phyloP scores from a whole-genome alignment of 1,284 basidiomycete genomes.

The Rhizoctonia solani region DNA sequence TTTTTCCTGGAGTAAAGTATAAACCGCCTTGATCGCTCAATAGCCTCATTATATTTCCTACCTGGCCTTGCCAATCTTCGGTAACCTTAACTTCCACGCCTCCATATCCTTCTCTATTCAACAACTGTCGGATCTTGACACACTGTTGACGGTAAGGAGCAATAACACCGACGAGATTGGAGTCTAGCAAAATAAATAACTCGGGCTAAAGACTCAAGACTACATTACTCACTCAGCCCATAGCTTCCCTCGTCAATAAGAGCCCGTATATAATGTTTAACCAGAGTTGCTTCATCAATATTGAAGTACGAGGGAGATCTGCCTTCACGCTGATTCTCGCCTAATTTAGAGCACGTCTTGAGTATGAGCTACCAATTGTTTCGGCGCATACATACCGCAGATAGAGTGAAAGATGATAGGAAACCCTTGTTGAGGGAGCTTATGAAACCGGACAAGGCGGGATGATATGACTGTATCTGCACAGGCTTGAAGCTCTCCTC shows the following conservation, averaged over 20 bases:
- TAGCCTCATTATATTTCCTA: slow-evolving; percentile 41
- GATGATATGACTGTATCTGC: slow-evolving; percentile 48
- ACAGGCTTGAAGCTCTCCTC: slow-evolving; percentile 52
- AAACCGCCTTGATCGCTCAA: not conserved
- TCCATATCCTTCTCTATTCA: slow-evolving; percentile 46
- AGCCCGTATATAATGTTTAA: slow-evolving; percentile 54
- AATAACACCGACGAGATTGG: slow-evolving; percentile 58
- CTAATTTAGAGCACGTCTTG: not conserved
- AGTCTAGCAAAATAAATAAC: slow-evolving; percentile 40
- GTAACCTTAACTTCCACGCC: slow-evolving; percentile 59
- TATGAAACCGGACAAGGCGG: slow-evolving; percentile 43
- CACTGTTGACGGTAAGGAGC: slow-evolving; percentile 61
- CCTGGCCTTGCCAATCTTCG: slow-evolving; percentile 66
- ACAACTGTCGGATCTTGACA: slow-evolving; percentile 50
- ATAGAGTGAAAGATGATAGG: slow-evolving; percentile 64
- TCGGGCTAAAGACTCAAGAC: not conserved
- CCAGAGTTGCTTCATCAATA: slow-evolving; percentile 57
- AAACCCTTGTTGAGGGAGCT: slow-evolving; percentile 50
- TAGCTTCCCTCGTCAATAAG: slow-evolving; percentile 43
- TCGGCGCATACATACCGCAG: slow-evolving; percentile 42
- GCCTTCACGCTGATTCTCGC: slow-evolving; percentile 62
- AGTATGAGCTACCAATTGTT: not conserved
- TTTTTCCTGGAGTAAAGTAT: slow-evolving; percentile 52
- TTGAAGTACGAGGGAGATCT: slow-evolving; percentile 71
- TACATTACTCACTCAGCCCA: slow-evolving; percentile 45